Conservation (phyloP, 1,139 yeast species). For the Candida sp. region DNA sequence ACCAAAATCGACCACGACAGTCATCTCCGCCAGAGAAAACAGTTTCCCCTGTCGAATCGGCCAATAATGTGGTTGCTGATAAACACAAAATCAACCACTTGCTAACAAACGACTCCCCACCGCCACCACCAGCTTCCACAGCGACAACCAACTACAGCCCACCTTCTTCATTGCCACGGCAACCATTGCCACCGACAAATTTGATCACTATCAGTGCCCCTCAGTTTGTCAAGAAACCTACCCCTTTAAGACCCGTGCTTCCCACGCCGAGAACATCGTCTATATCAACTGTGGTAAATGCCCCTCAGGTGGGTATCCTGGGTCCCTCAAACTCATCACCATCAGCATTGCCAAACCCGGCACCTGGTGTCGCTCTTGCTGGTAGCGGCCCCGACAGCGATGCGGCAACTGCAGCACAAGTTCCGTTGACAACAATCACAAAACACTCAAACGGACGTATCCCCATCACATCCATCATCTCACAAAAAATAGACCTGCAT, state of each 20-base stretch:
- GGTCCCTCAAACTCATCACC: not conserved
- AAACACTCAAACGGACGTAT: slow-evolving; percentile 12
- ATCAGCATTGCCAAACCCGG: not conserved
- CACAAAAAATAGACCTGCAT: slow-evolving; percentile 19
- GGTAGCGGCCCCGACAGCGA: too few relatives aligned
- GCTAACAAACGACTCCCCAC: slow-evolving; percentile 11
- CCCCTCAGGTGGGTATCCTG: not conserved
- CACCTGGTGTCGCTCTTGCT: too few relatives aligned
- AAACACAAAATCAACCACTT: slow-evolving; percentile 17
- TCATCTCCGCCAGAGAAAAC: not conserved
- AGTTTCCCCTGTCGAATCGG: not conserved
- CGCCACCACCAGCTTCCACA: slow-evolving; percentile 8
- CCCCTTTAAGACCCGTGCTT: slow-evolving; percentile 3
- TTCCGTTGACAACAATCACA: not conserved
- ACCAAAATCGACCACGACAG: not conserved
- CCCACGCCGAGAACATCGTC: slow-evolving; percentile 2
- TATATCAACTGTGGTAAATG: not conserved
- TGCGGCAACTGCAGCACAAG: not conserved
- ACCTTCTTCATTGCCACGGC: not conserved
- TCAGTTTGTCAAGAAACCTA: not conserved
- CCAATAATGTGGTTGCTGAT: not conserved
- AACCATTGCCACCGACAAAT: slow-evolving; percentile 1
- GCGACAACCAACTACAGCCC: not conserved
- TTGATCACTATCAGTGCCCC: not conserved
- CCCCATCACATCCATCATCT: slow-evolving; percentile 20